Percentiles rank a stretch among this genome's conserved stretches.
These are phyloP conservation scores for Bimuria novae-zelandiae DNA, from an alignment of 2,329 filamentous ascomycete genomes.

Conservation along the genomic window DNA sequence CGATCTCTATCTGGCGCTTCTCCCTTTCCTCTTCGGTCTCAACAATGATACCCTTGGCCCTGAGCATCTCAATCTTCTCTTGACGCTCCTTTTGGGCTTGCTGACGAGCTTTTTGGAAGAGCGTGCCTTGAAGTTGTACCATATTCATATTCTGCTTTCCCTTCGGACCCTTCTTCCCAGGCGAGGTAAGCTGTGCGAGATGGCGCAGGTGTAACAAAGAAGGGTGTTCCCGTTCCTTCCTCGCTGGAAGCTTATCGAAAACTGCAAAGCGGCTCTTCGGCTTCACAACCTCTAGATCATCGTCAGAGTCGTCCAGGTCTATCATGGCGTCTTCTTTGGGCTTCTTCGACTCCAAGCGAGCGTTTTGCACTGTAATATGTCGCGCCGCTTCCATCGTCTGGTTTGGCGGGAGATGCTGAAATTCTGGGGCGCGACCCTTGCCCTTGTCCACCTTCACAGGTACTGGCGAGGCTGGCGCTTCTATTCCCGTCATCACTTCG, in stretches of 20 bases:
- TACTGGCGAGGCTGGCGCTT: constrained; percentile 9
- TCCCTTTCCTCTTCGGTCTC: constrained; percentile 87
- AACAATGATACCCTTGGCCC: constrained; percentile 77
- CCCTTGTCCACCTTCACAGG: constrained; percentile 57
- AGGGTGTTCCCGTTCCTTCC: constrained; percentile 64
- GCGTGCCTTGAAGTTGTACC: constrained; percentile 68
- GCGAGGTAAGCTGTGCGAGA: constrained; percentile 73
- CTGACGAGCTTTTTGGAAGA: constrained; percentile 74
- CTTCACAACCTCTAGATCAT: constrained; percentile 67
- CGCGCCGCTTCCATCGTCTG: constrained; percentile 23
- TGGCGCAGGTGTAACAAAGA: constrained; percentile 72
- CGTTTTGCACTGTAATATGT: constrained; percentile 19
- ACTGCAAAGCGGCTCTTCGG: constrained; percentile 51
- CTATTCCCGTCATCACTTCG: background rate
- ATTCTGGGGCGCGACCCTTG: constrained; percentile 62
- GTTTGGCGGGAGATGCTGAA: constrained; percentile 38
- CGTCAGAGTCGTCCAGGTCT: constrained; percentile 58
- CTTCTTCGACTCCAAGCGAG: constrained; percentile 13
- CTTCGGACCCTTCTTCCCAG: constrained; percentile 54
- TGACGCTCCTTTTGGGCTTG: constrained; percentile 81
- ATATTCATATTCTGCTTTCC: constrained; percentile 65
- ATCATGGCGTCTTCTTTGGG: constrained; percentile 23
- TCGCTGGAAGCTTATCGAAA: constrained; percentile 70
- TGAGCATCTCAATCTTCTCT: constrained; percentile 75
- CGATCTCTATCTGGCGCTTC: constrained; percentile 78